Evolutionary conservation across 192 early-diverging fungal species (phyloP), one percentile per base, ranked within the genome.

Genomic region (Geranomyces variabilis): DNA sequence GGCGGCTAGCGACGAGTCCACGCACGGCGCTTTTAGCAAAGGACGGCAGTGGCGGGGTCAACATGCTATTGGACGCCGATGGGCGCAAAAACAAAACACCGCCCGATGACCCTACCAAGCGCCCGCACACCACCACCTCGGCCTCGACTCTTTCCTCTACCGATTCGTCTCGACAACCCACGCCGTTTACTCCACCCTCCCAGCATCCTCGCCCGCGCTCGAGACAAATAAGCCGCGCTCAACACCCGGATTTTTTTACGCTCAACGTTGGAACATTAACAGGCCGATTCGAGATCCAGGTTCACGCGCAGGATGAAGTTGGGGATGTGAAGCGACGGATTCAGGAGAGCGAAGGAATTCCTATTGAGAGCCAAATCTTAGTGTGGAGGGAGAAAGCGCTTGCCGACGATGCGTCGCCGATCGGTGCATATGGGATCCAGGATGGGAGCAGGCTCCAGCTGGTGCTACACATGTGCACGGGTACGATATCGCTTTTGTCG

Each of bases 401-500:
- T n/a, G 66, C 67, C 12, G 74, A 78, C 47, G 79, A 80, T 53
- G 36, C 45, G 7, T 44, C 67, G 0, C 24, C 75, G 17, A 73
- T 87, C 17, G 47, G 47, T 5, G 66, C 61, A 17, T 65, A 81
- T 8, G 81, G 81, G 13, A 62, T 87, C 7, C 61, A 60, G 55
- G 66, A 65, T 48, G 82, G 82, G 19, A 74, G 79, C 2, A 74
- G 60, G 24, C 63, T 87, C 33, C 79, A 83, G 58, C 67, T 87
- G 24, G 79, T 78, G 7, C 51, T 87, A 17, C 75, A 84, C 24
- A 87, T 87, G 85, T 67, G 73, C 56, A 75, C 78, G 60, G 85
- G 85, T 84, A 53, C 13, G 45, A 21, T 33, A 7, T 24, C 33
- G 34, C 21, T 48, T 22, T 6, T 77, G 8, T 41, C 61, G 9